phyloP scores from a whole-genome alignment of 805 yeast genomes.

The Zygosaccharomyces rouxii region DNA sequence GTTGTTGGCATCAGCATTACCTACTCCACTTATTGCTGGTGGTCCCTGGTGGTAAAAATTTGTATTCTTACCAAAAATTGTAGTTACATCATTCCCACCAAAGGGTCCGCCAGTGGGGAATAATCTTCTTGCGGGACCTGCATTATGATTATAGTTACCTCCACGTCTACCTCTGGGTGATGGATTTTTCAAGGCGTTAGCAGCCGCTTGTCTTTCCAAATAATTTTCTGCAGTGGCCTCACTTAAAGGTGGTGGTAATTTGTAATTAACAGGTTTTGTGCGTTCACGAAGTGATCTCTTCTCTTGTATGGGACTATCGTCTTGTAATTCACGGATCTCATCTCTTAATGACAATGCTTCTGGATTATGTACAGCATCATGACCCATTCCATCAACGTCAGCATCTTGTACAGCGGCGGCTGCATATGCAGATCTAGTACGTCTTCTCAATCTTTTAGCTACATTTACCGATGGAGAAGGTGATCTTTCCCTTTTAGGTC shows the following conservation, averaged over 20 bases:
- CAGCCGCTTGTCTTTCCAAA: constrained; percentile 22
- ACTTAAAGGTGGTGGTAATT: constrained; percentile 74
- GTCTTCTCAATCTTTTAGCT: constrained; percentile 24
- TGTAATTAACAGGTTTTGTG: constrained; percentile 72
- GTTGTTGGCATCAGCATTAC: constrained; percentile 29
- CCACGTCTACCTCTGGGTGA: constrained; percentile 38
- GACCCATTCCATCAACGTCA: constrained; percentile 23
- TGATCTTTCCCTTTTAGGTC: constrained; percentile 8
- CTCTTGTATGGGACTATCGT: constrained; percentile 53
- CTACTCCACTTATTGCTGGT: constrained; percentile 12
- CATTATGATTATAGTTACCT: constrained; percentile 38
- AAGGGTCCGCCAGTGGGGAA: constrained; percentile 96
- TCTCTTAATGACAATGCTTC: constrained; percentile 45
- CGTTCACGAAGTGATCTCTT: constrained; percentile 56
- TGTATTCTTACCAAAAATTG: constrained; percentile 72
- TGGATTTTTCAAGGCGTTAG: constrained; percentile 14
- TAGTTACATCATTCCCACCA: constrained; percentile 91
- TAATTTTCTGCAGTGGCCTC: constrained; percentile 36
- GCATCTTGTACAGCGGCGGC: constrained; percentile 26
- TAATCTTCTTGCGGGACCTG: constrained; percentile 58
- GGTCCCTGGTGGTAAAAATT: constrained; percentile 29
- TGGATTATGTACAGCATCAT: constrained; percentile 23
- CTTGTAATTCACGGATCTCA: constrained; percentile 63
- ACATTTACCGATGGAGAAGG: constrained; percentile 14
- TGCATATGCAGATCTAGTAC: constrained; percentile 20